A percentile compares a stretch with the other conserved stretches of the same genome.
Evolutionary conservation across 2,329 filamentous ascomycete genomes (phyloP).

Genomic region (Beauveria asiatica): DNA sequence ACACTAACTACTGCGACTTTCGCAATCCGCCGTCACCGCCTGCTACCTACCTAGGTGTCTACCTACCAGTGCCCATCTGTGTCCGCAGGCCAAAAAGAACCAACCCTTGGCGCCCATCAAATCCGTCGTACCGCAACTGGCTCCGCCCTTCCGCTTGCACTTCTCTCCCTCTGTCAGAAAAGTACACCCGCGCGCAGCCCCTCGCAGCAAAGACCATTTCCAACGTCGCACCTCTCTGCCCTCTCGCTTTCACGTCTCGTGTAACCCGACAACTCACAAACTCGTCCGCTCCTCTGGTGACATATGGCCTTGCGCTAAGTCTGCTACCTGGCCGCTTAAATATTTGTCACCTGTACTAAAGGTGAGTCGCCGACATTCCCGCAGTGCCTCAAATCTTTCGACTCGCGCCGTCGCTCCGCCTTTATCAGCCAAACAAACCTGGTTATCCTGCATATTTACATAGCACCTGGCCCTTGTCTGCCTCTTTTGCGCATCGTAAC

Average conservation of each 20-base stretch:
- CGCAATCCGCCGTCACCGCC: slow-evolving; percentile 17
- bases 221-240: slow-evolving; percentile 1
- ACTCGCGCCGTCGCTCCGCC: background rate
- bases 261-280: slow-evolving; percentile 2
- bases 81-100: slow-evolving; percentile 4
- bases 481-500: background rate
- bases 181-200: slow-evolving; percentile 4
- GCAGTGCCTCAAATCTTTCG: background rate
- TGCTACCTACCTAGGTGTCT: background rate
- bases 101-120: slow-evolving; percentile 10
- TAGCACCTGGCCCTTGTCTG: background rate
- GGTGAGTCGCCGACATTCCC: slow-evolving; percentile 3
- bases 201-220: background rate
- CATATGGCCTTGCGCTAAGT: slow-evolving; percentile 3
- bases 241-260: background rate
- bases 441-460: background rate
- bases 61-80: background rate
- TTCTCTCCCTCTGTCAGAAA: slow-evolving; percentile 1
- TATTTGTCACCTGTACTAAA: background rate
- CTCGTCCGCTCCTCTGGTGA: background rate
- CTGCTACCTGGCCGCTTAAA: background rate
- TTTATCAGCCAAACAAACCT: background rate
- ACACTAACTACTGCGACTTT: background rate
- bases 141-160: background rate
- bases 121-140: background rate